Evolutionary conservation across 257 asterid species (phyloP).

Genomic region (Salvia splendens): DNA sequence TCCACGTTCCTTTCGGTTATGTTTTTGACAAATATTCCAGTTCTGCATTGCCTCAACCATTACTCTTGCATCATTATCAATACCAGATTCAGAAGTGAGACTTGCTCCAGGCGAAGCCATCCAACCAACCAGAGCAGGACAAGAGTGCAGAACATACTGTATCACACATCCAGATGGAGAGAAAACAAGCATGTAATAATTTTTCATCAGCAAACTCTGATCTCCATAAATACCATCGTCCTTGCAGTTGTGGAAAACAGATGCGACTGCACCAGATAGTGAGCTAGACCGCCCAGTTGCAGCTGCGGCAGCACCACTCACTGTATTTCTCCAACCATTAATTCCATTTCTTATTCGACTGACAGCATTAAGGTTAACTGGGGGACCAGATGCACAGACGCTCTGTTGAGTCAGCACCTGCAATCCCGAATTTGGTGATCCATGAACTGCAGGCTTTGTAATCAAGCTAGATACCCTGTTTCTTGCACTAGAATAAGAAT

Average conservation of each 20-base stretch:
- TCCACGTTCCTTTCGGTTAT: conserved; percentile 53
- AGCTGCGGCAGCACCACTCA: conserved; percentile 80
- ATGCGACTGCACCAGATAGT: conserved; percentile 54
- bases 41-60: conserved; percentile 70
- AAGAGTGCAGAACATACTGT: conserved; percentile 62
- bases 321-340: conserved; percentile 64
- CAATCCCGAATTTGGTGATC: conserved; percentile 45
- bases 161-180: conserved; percentile 76
- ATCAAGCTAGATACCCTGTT: conserved; percentile 31
- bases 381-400: conserved; percentile 49
- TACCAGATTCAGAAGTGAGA: conserved; percentile 41
- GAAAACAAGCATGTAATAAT: conserved; percentile 69
- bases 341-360: conserved; percentile 69
- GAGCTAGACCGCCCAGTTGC: conserved; percentile 66
- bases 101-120: conserved; percentile 40
- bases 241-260: conserved; percentile 60
- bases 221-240: conserved; percentile 43
- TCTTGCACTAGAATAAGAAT: conserved; percentile 41
- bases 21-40: conserved; percentile 84
- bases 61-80: conserved; percentile 49
- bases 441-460: conserved; percentile 41
- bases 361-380: conserved; percentile 51
- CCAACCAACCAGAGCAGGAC: conserved; percentile 50
- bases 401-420: conserved; percentile 55
- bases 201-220: conserved; percentile 43